Base-by-base conservation (phyloP, 2,329 filamentous ascomycete genomes). In the Cryphonectria carpinicola region DNA sequence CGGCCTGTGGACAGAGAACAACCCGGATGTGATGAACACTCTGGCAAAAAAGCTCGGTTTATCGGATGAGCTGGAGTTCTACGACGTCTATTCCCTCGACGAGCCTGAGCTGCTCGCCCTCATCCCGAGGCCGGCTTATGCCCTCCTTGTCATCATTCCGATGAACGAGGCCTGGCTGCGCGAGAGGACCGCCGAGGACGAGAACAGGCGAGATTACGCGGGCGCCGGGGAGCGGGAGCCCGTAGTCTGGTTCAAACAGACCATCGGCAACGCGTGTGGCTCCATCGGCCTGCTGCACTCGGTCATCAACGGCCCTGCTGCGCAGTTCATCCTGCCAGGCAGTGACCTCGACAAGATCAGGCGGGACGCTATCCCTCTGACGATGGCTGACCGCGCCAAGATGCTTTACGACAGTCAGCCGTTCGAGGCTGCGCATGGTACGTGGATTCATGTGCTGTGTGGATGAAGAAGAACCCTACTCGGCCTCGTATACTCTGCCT, bases 191-290 rank as follows among this genome's bases (percentile, higher is more conserved):
- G 86, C 86, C 68, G 92, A 92, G 80, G 89, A 92, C 80, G 82
- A 84, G 46, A 73, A 75, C 49, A 79, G 79, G 76, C 88, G 88
- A 78, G 85, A 89, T 68, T 82, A 83, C 73, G 70, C 77, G 46
- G 77, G 77, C 32, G 73, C 74, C 10, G 80, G 80, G 1, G 75
- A 76, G 6, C 78, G 81, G 0, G 92, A 95, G 75, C 88, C 92
- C 8, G 89, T 95, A 0, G 83, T 93, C 25, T 97, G 93, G 93
- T 96, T 94, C 82, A 90, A 90, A 77, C 93, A 97, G 80, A 96
- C 92, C 0, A 96, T 97, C 76, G 88, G 89, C 70, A 91, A 96
- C 78, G 92, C 93, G 0, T 97, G 93, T 78, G 93, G 93, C 0
- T 86, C 95, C 32, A 94, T 94, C 76, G 93, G 90, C 0, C 83